Evolutionary conservation across 768 basidiomycete species (phyloP).

Genomic region (Phylloporus sp.): DNA sequence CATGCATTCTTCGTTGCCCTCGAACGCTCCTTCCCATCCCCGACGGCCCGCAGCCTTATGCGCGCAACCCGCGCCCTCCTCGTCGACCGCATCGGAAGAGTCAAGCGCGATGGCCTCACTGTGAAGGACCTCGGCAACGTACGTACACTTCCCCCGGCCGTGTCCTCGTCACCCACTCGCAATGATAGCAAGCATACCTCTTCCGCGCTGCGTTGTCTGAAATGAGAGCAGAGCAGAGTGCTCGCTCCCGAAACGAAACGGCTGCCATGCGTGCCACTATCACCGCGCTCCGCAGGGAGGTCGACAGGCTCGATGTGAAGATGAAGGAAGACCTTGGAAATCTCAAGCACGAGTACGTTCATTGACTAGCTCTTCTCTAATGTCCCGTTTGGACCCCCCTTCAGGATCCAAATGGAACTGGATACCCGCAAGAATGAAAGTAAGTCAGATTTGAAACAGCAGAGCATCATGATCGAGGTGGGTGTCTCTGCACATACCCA

Average conservation of each 20-base stretch:
- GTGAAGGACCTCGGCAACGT: constrained; percentile 82
- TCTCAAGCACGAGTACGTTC: constrained; percentile 86
- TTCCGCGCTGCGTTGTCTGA: constrained; percentile 93
- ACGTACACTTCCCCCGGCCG: constrained; percentile 19
- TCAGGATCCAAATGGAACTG: constrained; percentile 93
- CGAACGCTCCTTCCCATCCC: constrained; percentile 70
- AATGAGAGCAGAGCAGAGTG: constrained; percentile 78
- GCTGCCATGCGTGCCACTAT: constrained; percentile 76
- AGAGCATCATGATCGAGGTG: constrained; percentile 84
- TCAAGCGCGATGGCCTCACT: constrained; percentile 67
- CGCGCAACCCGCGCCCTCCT: constrained; percentile 77
- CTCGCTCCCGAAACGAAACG: constrained; percentile 79
- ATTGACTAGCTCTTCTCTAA: neutral
- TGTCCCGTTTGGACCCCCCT: neutral
- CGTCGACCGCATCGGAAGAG: constrained; percentile 69
- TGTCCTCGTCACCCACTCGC: neutral
- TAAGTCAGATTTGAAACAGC: constrained; percentile 75
- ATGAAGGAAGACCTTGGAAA: constrained; percentile 91
- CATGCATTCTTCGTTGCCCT: constrained; percentile 70
- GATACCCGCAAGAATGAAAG: constrained; percentile 92
- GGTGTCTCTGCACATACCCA: constrained; percentile 6
- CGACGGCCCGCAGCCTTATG: constrained; percentile 77
- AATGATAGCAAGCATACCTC: constrained; percentile 90
- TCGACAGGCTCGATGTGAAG: constrained; percentile 80
- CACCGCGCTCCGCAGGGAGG: constrained; percentile 76